These are phyloP conservation scores for Xerocomellus amylosporus DNA, from an alignment of 768 basidiomycete genomes.

Conservation along the genomic window DNA sequence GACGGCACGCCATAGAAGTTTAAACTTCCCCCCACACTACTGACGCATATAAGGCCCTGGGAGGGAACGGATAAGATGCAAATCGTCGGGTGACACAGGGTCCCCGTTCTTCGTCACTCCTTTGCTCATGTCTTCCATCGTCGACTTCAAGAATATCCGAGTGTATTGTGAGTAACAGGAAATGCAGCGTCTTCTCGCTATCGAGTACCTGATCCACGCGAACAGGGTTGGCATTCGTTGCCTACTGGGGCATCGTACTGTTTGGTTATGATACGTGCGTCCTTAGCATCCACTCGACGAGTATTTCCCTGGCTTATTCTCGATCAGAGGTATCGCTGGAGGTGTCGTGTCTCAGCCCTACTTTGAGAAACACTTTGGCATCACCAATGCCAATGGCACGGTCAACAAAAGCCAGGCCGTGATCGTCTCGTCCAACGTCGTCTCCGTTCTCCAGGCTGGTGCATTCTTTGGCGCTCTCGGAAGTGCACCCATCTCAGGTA, in stretches of 20 bases:
- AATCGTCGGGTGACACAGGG: neutral
- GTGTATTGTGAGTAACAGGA: constrained; percentile 54
- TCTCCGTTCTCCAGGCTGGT: constrained; percentile 83
- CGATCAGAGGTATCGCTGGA: constrained; percentile 56
- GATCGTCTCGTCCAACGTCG: constrained; percentile 75
- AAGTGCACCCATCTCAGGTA: constrained; percentile 68
- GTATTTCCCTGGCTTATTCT: neutral
- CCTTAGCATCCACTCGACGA: neutral
- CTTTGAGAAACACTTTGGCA: constrained; percentile 63
- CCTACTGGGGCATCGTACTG: constrained; percentile 77
- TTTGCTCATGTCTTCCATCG: neutral
- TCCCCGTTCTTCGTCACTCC: too few relatives aligned
- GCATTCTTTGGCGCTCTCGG: constrained; percentile 85
- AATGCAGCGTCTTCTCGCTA: too few relatives aligned
- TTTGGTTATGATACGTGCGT: constrained; percentile 79
- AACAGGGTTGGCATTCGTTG: constrained; percentile 68
- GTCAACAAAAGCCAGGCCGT: constrained; percentile 41
- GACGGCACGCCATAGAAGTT: too few relatives aligned
- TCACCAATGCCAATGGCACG: constrained; percentile 44
- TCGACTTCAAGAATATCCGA: constrained; percentile 49
- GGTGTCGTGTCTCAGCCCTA: constrained; percentile 64
- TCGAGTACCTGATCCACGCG: neutral
- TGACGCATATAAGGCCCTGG: too few relatives aligned
- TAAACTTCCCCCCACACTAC: too few relatives aligned
- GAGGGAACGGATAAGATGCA: too few relatives aligned